Evolutionary conservation across 2,329 filamentous ascomycete genomes (phyloP).

Genomic region (Aspergillus vadensis): DNA sequence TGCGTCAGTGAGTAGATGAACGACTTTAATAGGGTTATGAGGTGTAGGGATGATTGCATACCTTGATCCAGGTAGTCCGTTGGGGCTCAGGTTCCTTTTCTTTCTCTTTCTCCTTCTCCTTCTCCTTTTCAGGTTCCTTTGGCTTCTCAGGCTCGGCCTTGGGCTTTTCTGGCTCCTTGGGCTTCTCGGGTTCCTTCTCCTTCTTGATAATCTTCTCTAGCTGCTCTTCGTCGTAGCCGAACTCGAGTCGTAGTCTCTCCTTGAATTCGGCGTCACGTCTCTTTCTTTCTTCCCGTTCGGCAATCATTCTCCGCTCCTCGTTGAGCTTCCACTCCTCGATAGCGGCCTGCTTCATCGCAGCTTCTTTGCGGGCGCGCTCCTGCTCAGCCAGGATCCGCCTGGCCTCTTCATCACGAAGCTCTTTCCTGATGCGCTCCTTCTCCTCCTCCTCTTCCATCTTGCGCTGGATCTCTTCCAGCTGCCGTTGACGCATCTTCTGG

Average conservation of each 20-base stretch:
- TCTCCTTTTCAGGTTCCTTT: conserved; percentile 36
- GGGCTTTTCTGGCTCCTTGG: conserved; percentile 22
- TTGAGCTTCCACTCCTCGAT: conserved; percentile 41
- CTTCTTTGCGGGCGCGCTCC: conserved; percentile 34
- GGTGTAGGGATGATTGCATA: conserved; percentile 20
- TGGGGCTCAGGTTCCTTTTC: conserved; percentile 23
- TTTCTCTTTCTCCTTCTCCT: conserved; percentile 33
- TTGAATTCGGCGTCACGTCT: conserved; percentile 37
- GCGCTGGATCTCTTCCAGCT: conserved; percentile 35
- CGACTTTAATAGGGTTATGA: neutral
- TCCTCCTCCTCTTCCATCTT: conserved; percentile 48
- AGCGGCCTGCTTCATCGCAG: conserved; percentile 44
- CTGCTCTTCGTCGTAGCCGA: conserved; percentile 45
- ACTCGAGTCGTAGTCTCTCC: conserved; percentile 41
- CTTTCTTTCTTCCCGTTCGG: conserved; percentile 37
- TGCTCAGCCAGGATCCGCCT: conserved; percentile 41
- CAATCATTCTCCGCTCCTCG: conserved; percentile 31
- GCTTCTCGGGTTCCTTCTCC: conserved; percentile 30
- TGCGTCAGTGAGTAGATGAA: conserved; percentile 22
- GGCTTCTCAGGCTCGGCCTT: conserved; percentile 43
- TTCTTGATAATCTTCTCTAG: conserved; percentile 46
- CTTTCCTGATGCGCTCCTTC: conserved; percentile 43
- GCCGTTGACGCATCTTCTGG: conserved; percentile 31
- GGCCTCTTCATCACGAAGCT: conserved; percentile 48
- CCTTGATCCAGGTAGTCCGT: conserved; percentile 48